These are phyloP conservation scores for Schwanniomyces polymorphus DNA, from an alignment of 805 yeast genomes.

Conservation along the genomic window DNA sequence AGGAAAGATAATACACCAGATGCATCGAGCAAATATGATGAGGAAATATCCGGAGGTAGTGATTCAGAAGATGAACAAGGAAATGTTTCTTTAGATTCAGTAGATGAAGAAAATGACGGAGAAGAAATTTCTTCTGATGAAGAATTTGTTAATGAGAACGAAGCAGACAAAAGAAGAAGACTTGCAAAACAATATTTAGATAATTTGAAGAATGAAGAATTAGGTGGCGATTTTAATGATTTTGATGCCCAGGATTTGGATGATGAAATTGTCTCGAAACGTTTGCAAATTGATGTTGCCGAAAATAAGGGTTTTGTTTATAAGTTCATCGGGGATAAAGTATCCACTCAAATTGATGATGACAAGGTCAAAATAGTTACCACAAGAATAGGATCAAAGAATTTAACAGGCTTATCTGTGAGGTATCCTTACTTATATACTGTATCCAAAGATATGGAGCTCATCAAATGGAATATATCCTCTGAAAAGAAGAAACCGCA, in stretches of 20 bases:
- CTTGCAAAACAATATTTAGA: constrained; percentile 90
- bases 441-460: constrained; percentile 75
- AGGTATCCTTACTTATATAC: constrained; percentile 68
- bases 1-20: constrained; percentile 8
- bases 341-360: constrained; percentile 42
- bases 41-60: constrained; percentile 53
- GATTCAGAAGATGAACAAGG: constrained; percentile 51
- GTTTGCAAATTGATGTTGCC: constrained; percentile 86
- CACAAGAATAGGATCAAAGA: constrained; percentile 62
- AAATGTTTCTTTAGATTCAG: constrained; percentile 35
- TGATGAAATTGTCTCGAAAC: constrained; percentile 74
- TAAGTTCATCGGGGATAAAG: constrained; percentile 57
- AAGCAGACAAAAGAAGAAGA: constrained; percentile 92
- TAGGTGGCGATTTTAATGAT: constrained; percentile 40
- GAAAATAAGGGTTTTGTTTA: constrained; percentile 85
- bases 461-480: constrained; percentile 77
- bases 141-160: constrained; percentile 72
- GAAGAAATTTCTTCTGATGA: constrained; percentile 60
- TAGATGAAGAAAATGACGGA: constrained; percentile 37
- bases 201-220: constrained; percentile 61
- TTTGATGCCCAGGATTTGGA: constrained; percentile 93
- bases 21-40: constrained; percentile 35
- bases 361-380: constrained; percentile 32
- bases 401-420: constrained; percentile 56
- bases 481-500: constrained; percentile 53